Evolutionary conservation across 1,284 basidiomycete species (phyloP).

Genomic region (Polyporus tsugae): DNA sequence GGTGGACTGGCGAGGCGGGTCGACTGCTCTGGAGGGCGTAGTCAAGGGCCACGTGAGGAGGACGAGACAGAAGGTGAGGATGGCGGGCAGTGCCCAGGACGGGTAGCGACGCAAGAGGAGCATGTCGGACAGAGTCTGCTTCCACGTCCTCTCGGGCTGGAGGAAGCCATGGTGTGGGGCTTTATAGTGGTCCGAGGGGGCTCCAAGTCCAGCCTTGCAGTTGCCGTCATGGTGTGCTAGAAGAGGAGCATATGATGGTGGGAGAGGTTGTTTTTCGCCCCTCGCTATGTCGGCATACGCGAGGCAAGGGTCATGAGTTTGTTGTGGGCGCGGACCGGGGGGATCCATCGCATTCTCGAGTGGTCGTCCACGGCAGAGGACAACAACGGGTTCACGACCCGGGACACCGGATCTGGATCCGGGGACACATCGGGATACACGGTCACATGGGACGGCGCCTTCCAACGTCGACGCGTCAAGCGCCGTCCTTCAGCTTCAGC

Average conservation of each 20-base stretch:
- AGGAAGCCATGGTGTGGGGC: neutral
- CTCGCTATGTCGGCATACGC: conserved; percentile 4
- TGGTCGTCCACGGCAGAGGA: neutral
- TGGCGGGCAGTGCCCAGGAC: conserved; percentile 27
- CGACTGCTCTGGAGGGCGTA: conserved; percentile 12
- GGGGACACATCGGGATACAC: neutral
- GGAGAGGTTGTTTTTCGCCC: neutral
- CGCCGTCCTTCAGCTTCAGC: too few species aligned
- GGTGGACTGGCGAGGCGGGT: conserved; percentile 40
- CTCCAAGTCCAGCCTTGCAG: too few species aligned
- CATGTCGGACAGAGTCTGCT: neutral
- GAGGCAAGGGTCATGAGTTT: neutral
- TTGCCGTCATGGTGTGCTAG: too few species aligned
- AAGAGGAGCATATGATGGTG: too few species aligned
- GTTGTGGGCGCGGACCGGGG: neutral
- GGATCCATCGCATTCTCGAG: neutral
- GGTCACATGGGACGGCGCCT: neutral
- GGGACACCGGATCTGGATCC: neutral
- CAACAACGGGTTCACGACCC: neutral
- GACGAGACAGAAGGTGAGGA: conserved; percentile 27
- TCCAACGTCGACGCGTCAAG: too few species aligned
- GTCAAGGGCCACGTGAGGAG: conserved; percentile 30
- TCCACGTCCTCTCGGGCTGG: neutral
- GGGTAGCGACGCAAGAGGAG: conserved; percentile 23
- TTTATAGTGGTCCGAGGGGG: neutral